phyloP scores from a whole-genome alignment of 2,329 filamentous ascomycete genomes.

The Ilyonectria destructans region DNA sequence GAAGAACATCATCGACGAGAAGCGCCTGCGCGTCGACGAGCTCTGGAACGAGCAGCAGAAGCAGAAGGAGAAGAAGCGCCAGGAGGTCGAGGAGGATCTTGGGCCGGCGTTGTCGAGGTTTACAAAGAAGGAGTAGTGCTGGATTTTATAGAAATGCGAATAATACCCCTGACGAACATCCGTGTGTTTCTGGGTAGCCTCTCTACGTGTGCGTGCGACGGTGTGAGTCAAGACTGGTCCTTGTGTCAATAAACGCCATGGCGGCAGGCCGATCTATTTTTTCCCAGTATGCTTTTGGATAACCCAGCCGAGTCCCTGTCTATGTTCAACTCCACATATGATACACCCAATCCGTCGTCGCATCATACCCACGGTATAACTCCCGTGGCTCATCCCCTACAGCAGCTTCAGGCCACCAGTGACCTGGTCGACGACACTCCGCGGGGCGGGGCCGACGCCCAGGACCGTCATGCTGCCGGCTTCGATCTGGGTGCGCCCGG shows the following conservation, averaged over 20 bases:
- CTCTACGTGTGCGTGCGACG: neutral
- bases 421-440: conserved; percentile 88
- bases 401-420: conserved; percentile 89
- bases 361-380: neutral
- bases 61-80: conserved; percentile 73
- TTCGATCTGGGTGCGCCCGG: conserved; percentile 97
- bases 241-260: conserved; percentile 17
- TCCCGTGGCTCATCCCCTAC: conserved; percentile 57
- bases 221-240: neutral
- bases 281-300: conserved; percentile 30
- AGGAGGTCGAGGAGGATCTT: conserved; percentile 80
- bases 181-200: neutral
- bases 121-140: conserved; percentile 75
- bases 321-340: conserved; percentile 27
- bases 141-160: conserved; percentile 42
- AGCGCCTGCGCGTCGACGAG: conserved; percentile 88
- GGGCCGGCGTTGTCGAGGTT: conserved; percentile 92
- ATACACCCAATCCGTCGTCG: conserved; percentile 18
- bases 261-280: conserved; percentile 26
- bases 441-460: conserved; percentile 86
- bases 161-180: conserved; percentile 45
- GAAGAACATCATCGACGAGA: conserved; percentile 97
- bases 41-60: conserved; percentile 82
- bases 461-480: conserved; percentile 93
- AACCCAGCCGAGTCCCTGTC: conserved; percentile 19